Conservation (phyloP, 257 asterid genomes). For the Oldenlandia corymbosa region DNA sequence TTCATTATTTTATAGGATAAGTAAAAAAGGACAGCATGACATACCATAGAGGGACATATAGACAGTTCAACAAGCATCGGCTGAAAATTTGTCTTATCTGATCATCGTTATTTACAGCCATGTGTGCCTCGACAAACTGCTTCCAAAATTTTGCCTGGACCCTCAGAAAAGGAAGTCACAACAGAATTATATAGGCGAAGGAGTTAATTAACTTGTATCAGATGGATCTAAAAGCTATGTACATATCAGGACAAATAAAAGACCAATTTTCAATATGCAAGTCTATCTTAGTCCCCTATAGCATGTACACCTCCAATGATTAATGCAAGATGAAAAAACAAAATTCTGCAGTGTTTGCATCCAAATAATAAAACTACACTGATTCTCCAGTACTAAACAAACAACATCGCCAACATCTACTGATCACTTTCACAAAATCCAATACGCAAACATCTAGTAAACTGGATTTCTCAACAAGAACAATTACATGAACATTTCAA, state of each 20-base stretch:
- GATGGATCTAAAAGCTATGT: neutral
- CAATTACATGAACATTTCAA: neutral
- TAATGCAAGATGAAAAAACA: neutral
- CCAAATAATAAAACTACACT: neutral
- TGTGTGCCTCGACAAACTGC: conserved; percentile 89
- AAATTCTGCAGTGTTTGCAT: neutral
- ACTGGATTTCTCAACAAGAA: neutral
- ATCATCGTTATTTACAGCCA: conserved; percentile 87
- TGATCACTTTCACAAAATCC: neutral
- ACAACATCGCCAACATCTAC: neutral
- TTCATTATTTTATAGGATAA: neutral
- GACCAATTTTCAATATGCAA: neutral
- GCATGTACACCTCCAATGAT: neutral
- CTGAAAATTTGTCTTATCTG: conserved; percentile 81
- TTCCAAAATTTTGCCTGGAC: conserved; percentile 88
- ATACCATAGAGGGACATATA: conserved; percentile 92
- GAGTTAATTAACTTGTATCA: neutral
- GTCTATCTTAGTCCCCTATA: neutral
- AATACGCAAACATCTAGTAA: neutral
- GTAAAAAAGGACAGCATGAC: neutral
- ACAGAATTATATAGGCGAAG: conserved; percentile 13
- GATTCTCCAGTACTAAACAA: neutral
- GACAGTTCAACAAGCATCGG: conserved; percentile 85
- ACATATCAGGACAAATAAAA: neutral
- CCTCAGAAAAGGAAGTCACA: conserved; percentile 6